Evolutionary conservation across 805 yeast genomes (phyloP).

Genomic region (Phaffomyces thermotolerans): DNA sequence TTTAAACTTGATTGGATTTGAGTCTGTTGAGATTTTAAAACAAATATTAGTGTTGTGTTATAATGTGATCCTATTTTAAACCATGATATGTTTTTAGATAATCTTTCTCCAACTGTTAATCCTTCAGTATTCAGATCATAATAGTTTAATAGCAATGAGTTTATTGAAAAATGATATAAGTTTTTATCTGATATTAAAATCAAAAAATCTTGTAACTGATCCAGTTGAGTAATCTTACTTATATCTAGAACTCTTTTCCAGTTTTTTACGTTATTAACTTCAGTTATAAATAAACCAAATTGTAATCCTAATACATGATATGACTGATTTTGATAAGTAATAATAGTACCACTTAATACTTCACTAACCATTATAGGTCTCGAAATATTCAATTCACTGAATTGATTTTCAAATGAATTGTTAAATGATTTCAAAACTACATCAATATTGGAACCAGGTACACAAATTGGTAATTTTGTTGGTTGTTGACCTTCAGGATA

Average conservation of each 20-base stretch:
- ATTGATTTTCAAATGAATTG: conserved; percentile 21
- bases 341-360: conserved; percentile 37
- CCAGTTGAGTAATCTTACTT: conserved; percentile 47
- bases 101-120: conserved; percentile 37
- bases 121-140: conserved; percentile 32
- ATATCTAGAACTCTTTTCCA: conserved; percentile 59
- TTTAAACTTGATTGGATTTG: conserved; percentile 31
- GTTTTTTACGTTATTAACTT: conserved; percentile 16
- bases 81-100: conserved; percentile 47
- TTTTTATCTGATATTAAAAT: conserved; percentile 52
- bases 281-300: conserved; percentile 52
- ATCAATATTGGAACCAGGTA: conserved; percentile 46
- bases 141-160: conserved; percentile 54
- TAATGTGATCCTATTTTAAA: conserved; percentile 68
- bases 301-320: conserved; percentile 54
- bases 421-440: conserved; percentile 29
- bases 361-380: conserved; percentile 29
- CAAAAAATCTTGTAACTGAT: conserved; percentile 50
- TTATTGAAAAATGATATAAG: conserved; percentile 56
- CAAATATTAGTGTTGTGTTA: conserved; percentile 49
- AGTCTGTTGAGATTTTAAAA: conserved; percentile 34
- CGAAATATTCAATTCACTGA: conserved; percentile 22
- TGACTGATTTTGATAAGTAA: conserved; percentile 37
- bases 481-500: conserved; percentile 50
- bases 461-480: conserved; percentile 44